phyloP scores from a whole-genome alignment of 306 rosid species.

The Cucurbita argyrosperma region DNA sequence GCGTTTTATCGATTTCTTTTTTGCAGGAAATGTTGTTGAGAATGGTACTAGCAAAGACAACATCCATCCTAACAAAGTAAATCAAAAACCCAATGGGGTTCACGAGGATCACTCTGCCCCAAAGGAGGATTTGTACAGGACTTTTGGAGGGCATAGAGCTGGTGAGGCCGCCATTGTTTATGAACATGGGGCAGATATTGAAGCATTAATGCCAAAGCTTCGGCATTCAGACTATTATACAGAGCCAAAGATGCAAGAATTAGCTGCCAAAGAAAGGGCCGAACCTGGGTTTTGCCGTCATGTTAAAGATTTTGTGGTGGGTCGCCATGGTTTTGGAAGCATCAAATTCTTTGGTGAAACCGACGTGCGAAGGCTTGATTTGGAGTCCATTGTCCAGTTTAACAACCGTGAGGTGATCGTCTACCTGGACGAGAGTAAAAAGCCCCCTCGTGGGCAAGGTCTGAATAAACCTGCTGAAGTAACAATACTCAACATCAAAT shows the following conservation, averaged over 20 bases:
- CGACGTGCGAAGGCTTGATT: conserved; percentile 80
- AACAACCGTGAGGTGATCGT: conserved; percentile 91
- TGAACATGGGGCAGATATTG: conserved; percentile 93
- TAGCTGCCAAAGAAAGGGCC: conserved; percentile 95
- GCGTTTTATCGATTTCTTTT: conserved; percentile 5
- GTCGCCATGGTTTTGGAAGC: conserved; percentile 83
- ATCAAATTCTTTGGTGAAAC: conserved; percentile 86
- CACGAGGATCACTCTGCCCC: conserved; percentile 47
- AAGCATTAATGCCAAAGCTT: conserved; percentile 95
- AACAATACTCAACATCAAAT: conserved; percentile 76
- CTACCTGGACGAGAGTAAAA: conserved; percentile 78
- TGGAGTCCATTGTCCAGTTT: conserved; percentile 74
- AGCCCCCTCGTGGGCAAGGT: conserved; percentile 94
- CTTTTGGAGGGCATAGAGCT: conserved; percentile 84
- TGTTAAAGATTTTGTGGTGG: conserved; percentile 79
- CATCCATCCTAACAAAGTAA: conserved; percentile 23
- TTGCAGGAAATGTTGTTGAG: conserved; percentile 30
- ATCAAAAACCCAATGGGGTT: conserved; percentile 40
- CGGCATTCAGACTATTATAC: conserved; percentile 82
- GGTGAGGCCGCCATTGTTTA: conserved; percentile 97
- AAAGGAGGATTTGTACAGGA: conserved; percentile 52
- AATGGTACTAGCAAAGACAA: conserved; percentile 37
- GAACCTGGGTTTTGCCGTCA: conserved; percentile 82
- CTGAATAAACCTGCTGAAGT: conserved; percentile 97
- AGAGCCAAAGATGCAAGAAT: conserved; percentile 73